Base-by-base conservation (phyloP, 2,329 filamentous ascomycete species). In the Setomelanomma holmii region DNA sequence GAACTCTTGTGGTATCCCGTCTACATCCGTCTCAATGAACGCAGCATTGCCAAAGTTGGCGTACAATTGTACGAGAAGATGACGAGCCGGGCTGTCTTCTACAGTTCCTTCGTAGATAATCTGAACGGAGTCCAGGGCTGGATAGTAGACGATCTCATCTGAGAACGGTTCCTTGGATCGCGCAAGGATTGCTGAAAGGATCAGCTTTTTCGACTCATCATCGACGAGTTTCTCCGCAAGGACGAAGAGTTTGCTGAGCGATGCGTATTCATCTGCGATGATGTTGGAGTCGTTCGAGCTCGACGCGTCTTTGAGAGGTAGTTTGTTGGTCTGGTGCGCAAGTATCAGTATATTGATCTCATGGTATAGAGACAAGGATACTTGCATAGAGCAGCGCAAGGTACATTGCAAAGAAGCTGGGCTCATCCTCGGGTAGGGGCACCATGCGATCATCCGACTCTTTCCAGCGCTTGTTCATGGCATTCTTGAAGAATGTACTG, bases 171-270 rank as follows among this genome's bases (percentile, higher is more conserved):
- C 46, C 11, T 49, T 17, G 14, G 30, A 42, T 4, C 17, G n/a
- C 5, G 27, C 30, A 4, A 21, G 21, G 5, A 46, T 33, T 14
- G 44, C 44, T 19, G 20, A 11, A 16, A 46, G 21, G 2, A 40
- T 21, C 4, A 40, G 3, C 17, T 59, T 49, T 34, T 59, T 59
- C 4, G 49, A 39, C 2, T n/a, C 12, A 14, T 16, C 21, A 23
- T 59, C 56, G 14, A 47, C 34, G 5, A 60, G 48, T 27, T 46
- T 54, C 19, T 54, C 53, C 12, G 53, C 44, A 1, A 60, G 38
- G 2, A 54, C 54, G 39, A 44, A 60, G 30, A 60, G 19, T 14
- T 42, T 40, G 30, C 33, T 24, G 11, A 55, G 23, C n/a, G 17
- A 8, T 16, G 24, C 40, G 23, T 33, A 43, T 33, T 43, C 23